Evolutionary conservation across 495 filamentous ascomycete species (phyloP), one percentile per base, ranked within the genome.

Genomic region (Penicillium bialowiezense): DNA sequence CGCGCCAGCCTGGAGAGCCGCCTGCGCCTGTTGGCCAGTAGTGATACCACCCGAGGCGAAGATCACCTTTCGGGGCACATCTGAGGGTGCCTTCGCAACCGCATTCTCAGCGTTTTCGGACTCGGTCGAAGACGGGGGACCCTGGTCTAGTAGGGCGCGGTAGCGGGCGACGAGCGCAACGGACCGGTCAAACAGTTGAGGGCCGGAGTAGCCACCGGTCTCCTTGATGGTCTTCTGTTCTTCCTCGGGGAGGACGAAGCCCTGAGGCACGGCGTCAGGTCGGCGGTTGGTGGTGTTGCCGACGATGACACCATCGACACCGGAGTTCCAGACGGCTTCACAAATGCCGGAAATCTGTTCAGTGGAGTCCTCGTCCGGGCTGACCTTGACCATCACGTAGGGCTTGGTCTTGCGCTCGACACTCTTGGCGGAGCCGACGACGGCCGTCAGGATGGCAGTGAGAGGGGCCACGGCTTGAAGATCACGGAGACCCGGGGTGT

Each of bases 291-390:
- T 98, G 0, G 93, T 98, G 69, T 98, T 98, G 0, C 90, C 92
- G n/a, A 98, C 92, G 56, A 97, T 95, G 4, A 98, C 84, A 0
- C 93, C 93, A 51, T 95, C 90, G 4, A 97, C 90, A 8, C 91
- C 91, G 35, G 87, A 85, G 33, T 77, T 76, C 78, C 84, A 87
- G 29, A 97, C 83, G 0, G 93, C 93, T 40, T 89, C 79, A 54
- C 90, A 92, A 39, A 97, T 95, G 3, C 90, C 93, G 18, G 80
- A 75, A 44, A 98, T 80, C 58, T 97, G 88, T 35, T 81, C 78
- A 31, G 90, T 80, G 4, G 82, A 77, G 60, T 96, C 90, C 72
- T 96, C 92, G 50, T 98, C 93, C 1, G 93, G 93, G 49, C 88
- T 92, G 24, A 97, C 90, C 74, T 98, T 98, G 44, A 98, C 93